A percentile compares a stretch with the other conserved stretches of the same genome.
Conservation (phyloP, 2,329 filamentous ascomycete genomes). For the Dissoconium aciculare region DNA sequence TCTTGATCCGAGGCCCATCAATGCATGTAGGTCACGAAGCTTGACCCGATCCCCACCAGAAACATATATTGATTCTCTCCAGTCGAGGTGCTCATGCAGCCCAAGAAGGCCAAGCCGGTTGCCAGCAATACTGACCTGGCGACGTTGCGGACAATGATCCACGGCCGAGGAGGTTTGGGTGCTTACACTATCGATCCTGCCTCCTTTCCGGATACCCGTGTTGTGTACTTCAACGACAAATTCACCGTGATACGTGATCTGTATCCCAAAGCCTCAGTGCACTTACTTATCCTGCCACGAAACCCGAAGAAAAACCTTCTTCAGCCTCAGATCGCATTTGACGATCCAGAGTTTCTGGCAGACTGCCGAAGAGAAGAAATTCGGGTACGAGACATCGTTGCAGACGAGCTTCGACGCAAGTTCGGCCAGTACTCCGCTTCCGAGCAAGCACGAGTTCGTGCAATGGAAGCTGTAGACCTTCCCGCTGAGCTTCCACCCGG, state of each 20-base stretch:
- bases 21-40: no score
- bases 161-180: conserved; percentile 46
- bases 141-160: conserved; percentile 25
- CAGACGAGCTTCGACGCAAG: conserved; percentile 55
- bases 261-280: conserved; percentile 73
- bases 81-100: conserved; percentile 35
- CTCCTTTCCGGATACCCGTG: conserved; percentile 41
- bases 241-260: conserved; percentile 69
- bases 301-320: conserved; percentile 42
- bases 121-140: conserved; percentile 15
- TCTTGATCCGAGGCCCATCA: background rate
- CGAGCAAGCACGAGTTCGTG: conserved; percentile 49
- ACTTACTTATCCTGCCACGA: conserved; percentile 77
- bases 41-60: background rate
- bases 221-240: conserved; percentile 51
- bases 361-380: conserved; percentile 46
- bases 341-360: conserved; percentile 52
- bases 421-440: conserved; percentile 48
- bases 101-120: conserved; percentile 26
- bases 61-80: conserved; percentile 6
- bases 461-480: conserved; percentile 37
- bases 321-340: conserved; percentile 66
- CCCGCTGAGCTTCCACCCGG: conserved; percentile 45
- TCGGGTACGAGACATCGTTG: conserved; percentile 51
- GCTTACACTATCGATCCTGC: conserved; percentile 51